Evolutionary conservation across 2,329 filamentous ascomycete genomes (phyloP).

Genomic region (Colletotrichum paranaense): DNA sequence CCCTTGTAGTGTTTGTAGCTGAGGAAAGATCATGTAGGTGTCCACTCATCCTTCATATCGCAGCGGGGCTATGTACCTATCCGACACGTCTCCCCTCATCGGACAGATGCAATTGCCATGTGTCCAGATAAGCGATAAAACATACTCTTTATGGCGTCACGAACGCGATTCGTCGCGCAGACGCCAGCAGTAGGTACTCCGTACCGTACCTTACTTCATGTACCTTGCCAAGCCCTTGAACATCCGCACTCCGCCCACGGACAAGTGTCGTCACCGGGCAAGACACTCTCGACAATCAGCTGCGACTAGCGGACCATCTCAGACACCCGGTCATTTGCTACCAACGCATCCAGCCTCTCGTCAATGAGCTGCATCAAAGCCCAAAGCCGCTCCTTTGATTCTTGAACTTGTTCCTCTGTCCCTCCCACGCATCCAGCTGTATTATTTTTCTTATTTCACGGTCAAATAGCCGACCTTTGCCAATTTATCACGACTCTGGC

Average conservation of each 20-base stretch:
- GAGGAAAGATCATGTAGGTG: not conserved
- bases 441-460: too few relatives aligned
- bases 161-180: not conserved
- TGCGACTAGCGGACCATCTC: slow-evolving; percentile 4
- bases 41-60: not conserved
- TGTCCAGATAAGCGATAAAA: slow-evolving; percentile 7
- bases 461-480: not conserved
- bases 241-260: not conserved
- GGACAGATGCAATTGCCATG: not conserved
- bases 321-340: not conserved
- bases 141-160: slow-evolving; percentile 1
- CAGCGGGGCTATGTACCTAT: not conserved
- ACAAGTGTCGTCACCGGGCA: slow-evolving; percentile 29
- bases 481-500: not conserved
- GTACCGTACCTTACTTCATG: not conserved
- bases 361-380: not conserved
- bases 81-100: not conserved
- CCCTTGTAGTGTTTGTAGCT: not conserved
- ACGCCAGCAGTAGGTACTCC: not conserved
- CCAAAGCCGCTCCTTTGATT: not conserved
- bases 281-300: not conserved
- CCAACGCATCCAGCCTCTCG: not conserved
- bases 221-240: not conserved
- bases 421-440: too few relatives aligned
- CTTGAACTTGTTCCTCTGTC: not conserved